These are phyloP conservation scores for Suillus fuscotomentosus DNA, from an alignment of 768 basidiomycete species.

Conservation along the genomic window DNA sequence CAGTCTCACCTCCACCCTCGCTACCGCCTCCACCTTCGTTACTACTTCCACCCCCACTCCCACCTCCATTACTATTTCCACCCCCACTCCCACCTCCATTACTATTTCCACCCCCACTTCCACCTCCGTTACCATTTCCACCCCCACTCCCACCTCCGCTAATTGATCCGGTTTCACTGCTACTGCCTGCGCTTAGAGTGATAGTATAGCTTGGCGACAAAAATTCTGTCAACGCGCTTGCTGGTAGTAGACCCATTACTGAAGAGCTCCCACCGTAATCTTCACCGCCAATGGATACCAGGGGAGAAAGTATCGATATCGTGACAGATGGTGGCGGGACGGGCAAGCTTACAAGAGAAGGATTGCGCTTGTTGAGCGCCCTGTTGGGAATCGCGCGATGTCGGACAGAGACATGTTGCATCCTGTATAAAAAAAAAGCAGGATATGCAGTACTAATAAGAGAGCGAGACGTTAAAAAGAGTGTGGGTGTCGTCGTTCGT, in stretches of 20 bases:
- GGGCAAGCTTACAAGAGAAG: slow-evolving; percentile 37
- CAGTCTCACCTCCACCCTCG: too few species aligned
- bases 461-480: slow-evolving; percentile 10
- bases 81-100: background rate
- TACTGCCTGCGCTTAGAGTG: slow-evolving; percentile 6
- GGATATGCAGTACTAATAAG: background rate
- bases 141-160: background rate
- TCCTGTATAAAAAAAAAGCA: slow-evolving; percentile 7
- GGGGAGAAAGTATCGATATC: slow-evolving; percentile 38
- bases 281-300: slow-evolving; percentile 34
- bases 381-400: slow-evolving; percentile 14
- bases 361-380: slow-evolving; percentile 35
- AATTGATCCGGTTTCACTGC: background rate
- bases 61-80: too few species aligned
- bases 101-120: background rate
- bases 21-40: too few species aligned
- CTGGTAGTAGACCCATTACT: slow-evolving; percentile 1
- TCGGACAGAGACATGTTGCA: slow-evolving; percentile 12
- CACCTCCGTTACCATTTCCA: background rate
- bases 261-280: background rate
- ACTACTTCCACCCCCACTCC: too few species aligned
- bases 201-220: slow-evolving; percentile 5
- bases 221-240: background rate
- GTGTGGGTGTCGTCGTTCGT: slow-evolving; percentile 17
- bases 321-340: slow-evolving; percentile 42